Percentiles rank a stretch among this genome's conserved stretches.
Conservation (phyloP, 2,329 filamentous ascomycete species). For the Cordyceps tenuipes region DNA sequence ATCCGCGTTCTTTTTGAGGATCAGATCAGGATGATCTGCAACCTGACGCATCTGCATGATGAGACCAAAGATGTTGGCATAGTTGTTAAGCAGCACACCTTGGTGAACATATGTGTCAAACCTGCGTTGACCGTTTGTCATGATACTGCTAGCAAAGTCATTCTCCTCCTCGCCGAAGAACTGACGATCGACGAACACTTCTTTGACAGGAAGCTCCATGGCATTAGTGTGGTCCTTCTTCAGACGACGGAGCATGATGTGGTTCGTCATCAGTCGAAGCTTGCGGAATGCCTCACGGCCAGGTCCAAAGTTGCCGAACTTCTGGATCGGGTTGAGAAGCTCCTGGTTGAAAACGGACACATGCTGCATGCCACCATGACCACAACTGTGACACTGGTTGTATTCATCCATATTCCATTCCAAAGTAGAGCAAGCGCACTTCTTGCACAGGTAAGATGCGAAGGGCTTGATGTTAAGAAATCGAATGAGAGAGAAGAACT, state of each 20-base stretch:
- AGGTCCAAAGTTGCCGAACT: slow-evolving; percentile 49
- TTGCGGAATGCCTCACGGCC: slow-evolving; percentile 69
- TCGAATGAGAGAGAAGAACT: slow-evolving; percentile 89
- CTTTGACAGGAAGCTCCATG: slow-evolving; percentile 95
- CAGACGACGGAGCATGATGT: slow-evolving; percentile 89
- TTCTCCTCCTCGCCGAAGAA: slow-evolving; percentile 96
- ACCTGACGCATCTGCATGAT: slow-evolving; percentile 99
- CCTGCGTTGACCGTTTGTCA: slow-evolving; percentile 78
- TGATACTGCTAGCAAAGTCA: slow-evolving; percentile 92
- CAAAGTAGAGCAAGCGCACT: slow-evolving; percentile 69
- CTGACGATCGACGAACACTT: slow-evolving; percentile 84
- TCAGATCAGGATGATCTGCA: slow-evolving; percentile 89
- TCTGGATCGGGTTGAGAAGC: slow-evolving; percentile 73
- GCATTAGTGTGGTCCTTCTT: slow-evolving; percentile 90
- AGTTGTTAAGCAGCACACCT: slow-evolving; percentile 92
- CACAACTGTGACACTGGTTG: slow-evolving; percentile 61
- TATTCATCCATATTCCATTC: slow-evolving; percentile 75
- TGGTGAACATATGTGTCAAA: slow-evolving; percentile 95
- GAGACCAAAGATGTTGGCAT: slow-evolving; percentile 96
- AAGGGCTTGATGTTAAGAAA: slow-evolving; percentile 87
- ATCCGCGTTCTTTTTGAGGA: slow-evolving; percentile 78
- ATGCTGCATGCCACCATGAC: slow-evolving; percentile 34
- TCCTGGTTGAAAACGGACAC: slow-evolving; percentile 80
- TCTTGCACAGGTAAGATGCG: slow-evolving; percentile 88
- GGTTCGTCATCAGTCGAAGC: slow-evolving; percentile 78